Conservation (phyloP, 169 alveolate species). For the Amoebophrya sp. region DNA sequence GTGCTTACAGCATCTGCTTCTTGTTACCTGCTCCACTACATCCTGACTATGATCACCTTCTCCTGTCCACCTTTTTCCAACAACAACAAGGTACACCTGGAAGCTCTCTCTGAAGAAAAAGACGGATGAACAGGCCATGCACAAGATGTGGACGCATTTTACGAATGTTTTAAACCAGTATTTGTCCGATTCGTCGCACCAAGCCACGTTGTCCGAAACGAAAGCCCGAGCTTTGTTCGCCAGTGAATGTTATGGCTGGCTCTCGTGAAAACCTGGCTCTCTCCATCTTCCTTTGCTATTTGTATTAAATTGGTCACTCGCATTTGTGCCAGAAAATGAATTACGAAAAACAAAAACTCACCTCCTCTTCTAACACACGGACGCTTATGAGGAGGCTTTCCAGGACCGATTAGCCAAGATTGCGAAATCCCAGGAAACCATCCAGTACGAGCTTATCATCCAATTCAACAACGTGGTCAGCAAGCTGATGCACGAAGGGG, state of each 20-base stretch:
- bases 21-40: no score
- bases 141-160: background rate
- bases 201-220: background rate
- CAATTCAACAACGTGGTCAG: background rate
- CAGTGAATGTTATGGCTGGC: no score
- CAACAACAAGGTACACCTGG: no score
- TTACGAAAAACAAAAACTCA: no score
- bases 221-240: background rate
- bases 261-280: no score
- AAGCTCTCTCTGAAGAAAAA: conserved; percentile 4
- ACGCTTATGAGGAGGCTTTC: background rate
- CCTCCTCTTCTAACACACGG: no score
- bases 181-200: background rate
- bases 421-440: background rate
- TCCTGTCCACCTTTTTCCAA: no score
- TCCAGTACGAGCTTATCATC: background rate
- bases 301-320: no score
- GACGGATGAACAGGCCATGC: background rate
- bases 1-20: no score
- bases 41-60: no score
- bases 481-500: conserved; percentile 10
- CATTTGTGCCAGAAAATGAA: no score
- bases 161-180: background rate
- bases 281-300: no score
- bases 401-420: background rate